Conservation (phyloP, 805 yeast genomes). For the Sugiyamaella valdiviana region DNA sequence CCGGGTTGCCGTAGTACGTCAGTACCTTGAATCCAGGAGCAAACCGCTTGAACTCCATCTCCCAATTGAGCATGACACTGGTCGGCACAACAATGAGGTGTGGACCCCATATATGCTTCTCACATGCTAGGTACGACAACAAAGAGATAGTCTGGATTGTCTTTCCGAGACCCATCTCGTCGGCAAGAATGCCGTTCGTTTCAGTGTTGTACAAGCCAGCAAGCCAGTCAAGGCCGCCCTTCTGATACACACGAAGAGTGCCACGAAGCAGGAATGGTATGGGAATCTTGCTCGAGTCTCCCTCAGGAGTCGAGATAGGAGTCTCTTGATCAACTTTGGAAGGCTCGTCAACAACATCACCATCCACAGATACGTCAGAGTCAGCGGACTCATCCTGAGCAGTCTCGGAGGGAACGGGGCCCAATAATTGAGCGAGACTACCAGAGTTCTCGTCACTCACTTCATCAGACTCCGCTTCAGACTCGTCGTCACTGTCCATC, state of each 20-base stretch:
- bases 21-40: conserved; percentile 96
- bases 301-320: conserved; percentile 17
- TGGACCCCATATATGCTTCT: conserved; percentile 95
- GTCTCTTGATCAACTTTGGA: conserved; percentile 9
- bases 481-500: conserved; percentile 16
- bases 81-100: conserved; percentile 96
- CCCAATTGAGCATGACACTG: conserved; percentile 97
- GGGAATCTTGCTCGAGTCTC: conserved; percentile 6
- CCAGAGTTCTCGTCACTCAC: conserved; percentile 14
- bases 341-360: conserved; percentile 9
- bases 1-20: conserved; percentile 95
- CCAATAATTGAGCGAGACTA: not conserved
- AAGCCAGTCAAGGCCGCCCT: conserved; percentile 94
- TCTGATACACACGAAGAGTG: conserved; percentile 80
- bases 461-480: conserved; percentile 13
- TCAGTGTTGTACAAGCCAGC: conserved; percentile 87
- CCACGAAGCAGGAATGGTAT: conserved; percentile 71
- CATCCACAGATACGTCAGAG: conserved; percentile 1
- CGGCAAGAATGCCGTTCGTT: conserved; percentile 96
- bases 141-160: conserved; percentile 93
- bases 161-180: conserved; percentile 96
- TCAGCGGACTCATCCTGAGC: conserved; percentile 17
- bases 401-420: conserved; percentile 12
- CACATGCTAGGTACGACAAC: conserved; percentile 83
- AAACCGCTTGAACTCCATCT: conserved; percentile 96